A percentile compares a stretch with the other conserved stretches of the same genome.
Evolutionary conservation across 257 asterid genomes (phyloP).

Genomic region (Nyctanthes arbortristis): DNA sequence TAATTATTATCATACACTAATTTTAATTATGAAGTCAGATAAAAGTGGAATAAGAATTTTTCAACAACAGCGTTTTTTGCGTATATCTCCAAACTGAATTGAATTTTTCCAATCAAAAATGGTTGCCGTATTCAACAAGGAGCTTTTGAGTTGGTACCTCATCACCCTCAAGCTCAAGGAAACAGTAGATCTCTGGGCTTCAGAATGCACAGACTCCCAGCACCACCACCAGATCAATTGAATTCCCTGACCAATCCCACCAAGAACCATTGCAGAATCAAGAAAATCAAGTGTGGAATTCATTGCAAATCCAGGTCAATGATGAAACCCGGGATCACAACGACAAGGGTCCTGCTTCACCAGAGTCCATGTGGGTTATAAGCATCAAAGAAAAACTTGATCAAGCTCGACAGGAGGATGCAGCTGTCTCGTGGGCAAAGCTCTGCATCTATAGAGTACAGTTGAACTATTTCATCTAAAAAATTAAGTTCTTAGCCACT

Average conservation of each 20-base stretch:
- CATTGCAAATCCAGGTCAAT: constrained; percentile 26
- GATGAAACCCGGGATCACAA: constrained; percentile 23
- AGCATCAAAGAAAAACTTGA: constrained; percentile 61
- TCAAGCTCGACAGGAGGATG: constrained; percentile 64
- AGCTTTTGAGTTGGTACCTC: constrained; percentile 88
- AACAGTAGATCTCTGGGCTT: constrained; percentile 60
- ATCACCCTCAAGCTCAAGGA: constrained; percentile 83
- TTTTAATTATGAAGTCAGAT: neutral
- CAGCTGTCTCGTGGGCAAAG: constrained; percentile 60
- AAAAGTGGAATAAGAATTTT: constrained; percentile 3
- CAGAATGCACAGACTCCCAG: constrained; percentile 40
- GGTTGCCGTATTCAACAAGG: constrained; percentile 93
- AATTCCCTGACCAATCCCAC: constrained; percentile 28
- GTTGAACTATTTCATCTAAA: neutral
- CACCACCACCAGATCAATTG: constrained; percentile 37
- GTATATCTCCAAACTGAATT: neutral
- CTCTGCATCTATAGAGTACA: constrained; percentile 54
- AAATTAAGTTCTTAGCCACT: no score
- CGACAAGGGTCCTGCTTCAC: constrained; percentile 34
- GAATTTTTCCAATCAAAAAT: constrained; percentile 27
- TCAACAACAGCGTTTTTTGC: constrained; percentile 6
- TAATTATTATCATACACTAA: constrained; percentile 16
- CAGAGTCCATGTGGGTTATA: constrained; percentile 65
- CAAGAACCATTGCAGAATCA: constrained; percentile 24
- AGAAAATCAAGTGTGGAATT: constrained; percentile 27